These are phyloP conservation scores for Sclerotinia glacialis DNA, from an alignment of 2,329 filamentous ascomycete species.

Conservation along the genomic window DNA sequence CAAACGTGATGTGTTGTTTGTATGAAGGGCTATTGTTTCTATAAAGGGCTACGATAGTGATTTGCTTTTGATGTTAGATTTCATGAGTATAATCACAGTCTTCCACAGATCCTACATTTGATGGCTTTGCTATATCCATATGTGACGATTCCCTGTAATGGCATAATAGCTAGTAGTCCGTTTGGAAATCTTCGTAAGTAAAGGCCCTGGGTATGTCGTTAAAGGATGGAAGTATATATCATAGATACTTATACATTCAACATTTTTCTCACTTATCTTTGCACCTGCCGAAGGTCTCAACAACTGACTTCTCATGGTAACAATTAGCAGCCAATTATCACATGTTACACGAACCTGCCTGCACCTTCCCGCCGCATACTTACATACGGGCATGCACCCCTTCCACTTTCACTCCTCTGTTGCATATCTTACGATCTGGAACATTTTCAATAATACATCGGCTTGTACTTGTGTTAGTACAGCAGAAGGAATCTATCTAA, in stretches of 20 bases:
- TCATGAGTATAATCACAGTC: too few relatives aligned
- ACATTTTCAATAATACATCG: not conserved
- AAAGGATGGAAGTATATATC: conserved; percentile 36
- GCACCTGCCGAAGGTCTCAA: not conserved
- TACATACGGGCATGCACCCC: not conserved
- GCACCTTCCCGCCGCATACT: conserved; percentile 2
- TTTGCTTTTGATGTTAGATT: too few relatives aligned
- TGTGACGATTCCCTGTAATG: conserved; percentile 38
- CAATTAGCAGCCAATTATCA: not conserved
- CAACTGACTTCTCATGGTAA: not conserved
- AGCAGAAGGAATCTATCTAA: not conserved
- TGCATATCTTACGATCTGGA: conserved; percentile 13
- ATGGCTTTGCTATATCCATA: conserved; percentile 39
- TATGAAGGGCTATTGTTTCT: not conserved
- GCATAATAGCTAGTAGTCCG: conserved; percentile 37
- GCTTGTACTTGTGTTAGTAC: too few relatives aligned
- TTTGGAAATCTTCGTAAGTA: conserved; percentile 36
- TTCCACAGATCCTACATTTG: conserved; percentile 36
- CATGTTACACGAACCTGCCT: not conserved
- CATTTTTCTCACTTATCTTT: too few relatives aligned
- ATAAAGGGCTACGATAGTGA: conserved; percentile 37
- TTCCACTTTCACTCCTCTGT: not conserved
- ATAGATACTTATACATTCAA: too few relatives aligned
- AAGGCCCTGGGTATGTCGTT: conserved; percentile 39
- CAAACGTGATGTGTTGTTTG: not conserved